These are phyloP conservation scores for Globisporangium lucens DNA, from an alignment of 352 stramenopile genomes.

Conservation along the genomic window DNA sequence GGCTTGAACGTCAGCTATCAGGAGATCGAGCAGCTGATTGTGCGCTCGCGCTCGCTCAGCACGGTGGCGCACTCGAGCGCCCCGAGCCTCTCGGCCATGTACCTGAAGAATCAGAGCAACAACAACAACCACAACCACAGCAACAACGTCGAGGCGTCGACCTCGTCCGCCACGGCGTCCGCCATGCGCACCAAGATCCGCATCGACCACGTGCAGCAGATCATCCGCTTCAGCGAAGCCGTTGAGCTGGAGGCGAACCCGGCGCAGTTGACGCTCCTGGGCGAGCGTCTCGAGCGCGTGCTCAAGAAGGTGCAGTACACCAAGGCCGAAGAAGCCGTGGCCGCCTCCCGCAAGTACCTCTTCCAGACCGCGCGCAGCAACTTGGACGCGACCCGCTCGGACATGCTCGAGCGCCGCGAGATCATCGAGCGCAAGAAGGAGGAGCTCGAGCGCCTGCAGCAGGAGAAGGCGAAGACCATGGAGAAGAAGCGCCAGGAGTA, in stretches of 20 bases:
- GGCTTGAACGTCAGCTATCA: constrained; percentile 67
- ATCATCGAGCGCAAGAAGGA: constrained; percentile 98
- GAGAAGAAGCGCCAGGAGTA: constrained; percentile 81
- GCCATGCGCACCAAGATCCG: constrained; percentile 70
- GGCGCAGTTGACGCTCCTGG: constrained; percentile 66
- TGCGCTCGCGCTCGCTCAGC: constrained; percentile 66
- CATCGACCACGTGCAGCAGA: constrained; percentile 83
- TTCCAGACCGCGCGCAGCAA: constrained; percentile 74
- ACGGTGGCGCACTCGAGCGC: constrained; percentile 60
- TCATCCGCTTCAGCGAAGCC: constrained; percentile 80
- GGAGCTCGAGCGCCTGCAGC: constrained; percentile 91
- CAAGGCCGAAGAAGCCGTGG: constrained; percentile 12
- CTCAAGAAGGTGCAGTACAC: constrained; percentile 47
- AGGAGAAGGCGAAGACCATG: constrained; percentile 89
- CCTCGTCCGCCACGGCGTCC: constrained; percentile 37
- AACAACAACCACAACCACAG: constrained; percentile 21
- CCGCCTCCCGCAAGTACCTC: constrained; percentile 42
- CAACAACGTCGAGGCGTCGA: constrained; percentile 47
- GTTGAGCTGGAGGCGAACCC: constrained; percentile 78
- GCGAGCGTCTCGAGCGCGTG: constrained; percentile 59
- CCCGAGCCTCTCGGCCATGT: constrained; percentile 63
- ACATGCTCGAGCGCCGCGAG: constrained; percentile 88
- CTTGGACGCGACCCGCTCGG: constrained; percentile 74
- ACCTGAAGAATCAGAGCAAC: constrained; percentile 47
- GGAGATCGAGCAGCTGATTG: constrained; percentile 88